Conservation (phyloP, 176 grass and related monocot species). For the Carex myosuroides region DNA sequence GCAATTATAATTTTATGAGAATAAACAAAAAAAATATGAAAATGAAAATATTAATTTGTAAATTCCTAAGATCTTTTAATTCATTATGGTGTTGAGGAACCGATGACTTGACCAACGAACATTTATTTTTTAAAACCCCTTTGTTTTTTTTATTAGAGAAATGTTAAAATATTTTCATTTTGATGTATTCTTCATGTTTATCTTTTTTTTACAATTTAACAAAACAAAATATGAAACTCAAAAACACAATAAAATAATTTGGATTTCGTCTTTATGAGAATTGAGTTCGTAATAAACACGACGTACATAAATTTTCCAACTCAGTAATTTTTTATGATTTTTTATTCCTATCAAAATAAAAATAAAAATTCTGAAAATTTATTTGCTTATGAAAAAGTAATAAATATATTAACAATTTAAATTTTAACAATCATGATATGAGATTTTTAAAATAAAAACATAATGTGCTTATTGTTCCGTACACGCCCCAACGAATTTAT, state of each 20-base stretch:
- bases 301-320: neutral
- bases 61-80: no score
- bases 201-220: no score
- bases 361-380: neutral
- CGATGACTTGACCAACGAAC: neutral
- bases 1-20: no score
- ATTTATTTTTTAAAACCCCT: neutral
- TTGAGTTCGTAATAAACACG: neutral
- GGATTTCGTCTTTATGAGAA: neutral
- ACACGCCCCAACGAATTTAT: neutral
- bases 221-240: no score
- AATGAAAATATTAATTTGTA: no score
- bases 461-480: neutral
- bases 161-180: neutral
- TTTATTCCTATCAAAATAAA: neutral
- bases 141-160: neutral
- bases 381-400: neutral
- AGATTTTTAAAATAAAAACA: neutral
- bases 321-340: neutral
- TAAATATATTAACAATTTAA: neutral
- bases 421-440: neutral
- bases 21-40: no score
- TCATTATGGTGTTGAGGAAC: neutral
- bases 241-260: neutral
- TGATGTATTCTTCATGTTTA: no score